Evolutionary conservation across 2,329 filamentous ascomycete species (phyloP), one percentile per base, ranked within the genome.

Genomic region (Rugonectria rugulosa): DNA sequence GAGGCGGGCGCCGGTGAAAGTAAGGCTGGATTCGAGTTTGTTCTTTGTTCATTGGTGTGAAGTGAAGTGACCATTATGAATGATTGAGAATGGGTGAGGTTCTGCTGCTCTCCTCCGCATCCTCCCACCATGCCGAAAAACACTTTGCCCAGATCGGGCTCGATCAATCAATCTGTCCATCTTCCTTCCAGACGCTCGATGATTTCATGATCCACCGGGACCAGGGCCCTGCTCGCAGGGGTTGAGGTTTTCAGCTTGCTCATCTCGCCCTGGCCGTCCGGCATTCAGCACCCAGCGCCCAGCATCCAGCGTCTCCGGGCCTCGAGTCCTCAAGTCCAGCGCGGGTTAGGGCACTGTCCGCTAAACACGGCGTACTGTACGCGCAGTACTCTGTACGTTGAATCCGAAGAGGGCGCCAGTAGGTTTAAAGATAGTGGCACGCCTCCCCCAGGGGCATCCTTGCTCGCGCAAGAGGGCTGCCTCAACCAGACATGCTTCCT

Each of bases 151-250:
- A 67, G 63, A 67, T 67, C 62, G 63, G 63, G 53, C 52, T 56
- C 52, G 52, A 51, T 60, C 59, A 53, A 56, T 62, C 57, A 56
- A 56, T 63, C 56, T 54, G 61, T 59, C 44, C 54, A 66, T 66
- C 56, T 54, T 46, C 48, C 20, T 46, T 59, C 54, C 63, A 64
- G 56, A 66, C 59, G 63, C 65, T 57, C 53, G 65, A 68, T 68
- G 65, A 67, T 68, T 68, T 68, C 63, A 68, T 68, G 56, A 54
- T 58, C 65, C 65, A 65, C 65, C 38, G 43, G 24, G 32, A 54
- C 50, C 65, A 68, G 65, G 65, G 62, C 63, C 62, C 53, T 24
- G 40, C 24, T 31, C 48, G 37, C 65, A 67, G 57, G 65, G 65
- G 46, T 66, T 17, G 34, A 65, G 57, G 65, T 60, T 42, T 65